A percentile compares a stretch with the other conserved stretches of the same genome.
phyloP scores from a whole-genome alignment of 2,329 filamentous ascomycete genomes.

The Coniella lustricola region DNA sequence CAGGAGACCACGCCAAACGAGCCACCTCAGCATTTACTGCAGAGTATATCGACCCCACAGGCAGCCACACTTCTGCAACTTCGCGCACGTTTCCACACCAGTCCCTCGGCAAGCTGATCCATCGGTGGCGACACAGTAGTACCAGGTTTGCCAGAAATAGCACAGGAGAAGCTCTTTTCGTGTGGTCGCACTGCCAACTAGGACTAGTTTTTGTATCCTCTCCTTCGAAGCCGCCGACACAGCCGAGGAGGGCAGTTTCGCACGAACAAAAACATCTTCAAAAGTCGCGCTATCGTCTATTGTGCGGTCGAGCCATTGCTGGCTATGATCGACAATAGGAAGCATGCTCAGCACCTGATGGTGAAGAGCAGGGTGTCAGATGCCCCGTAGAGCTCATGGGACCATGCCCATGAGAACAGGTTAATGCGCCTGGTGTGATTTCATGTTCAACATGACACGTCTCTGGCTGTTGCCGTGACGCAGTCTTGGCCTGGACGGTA shows the following conservation, averaged over 20 bases:
- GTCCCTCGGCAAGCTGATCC: conserved; percentile 15
- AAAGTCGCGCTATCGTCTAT: conserved; percentile 73
- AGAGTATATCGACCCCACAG: neutral
- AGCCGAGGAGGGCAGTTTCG: conserved; percentile 54
- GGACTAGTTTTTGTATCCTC: conserved; percentile 96
- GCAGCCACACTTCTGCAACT: conserved; percentile 6
- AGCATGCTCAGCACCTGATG: conserved; percentile 23
- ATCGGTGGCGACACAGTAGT: conserved; percentile 20
- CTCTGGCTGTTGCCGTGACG: conserved; percentile 33
- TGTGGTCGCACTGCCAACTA: conserved; percentile 75
- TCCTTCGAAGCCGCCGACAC: conserved; percentile 36
- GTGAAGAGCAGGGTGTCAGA: conserved; percentile 35
- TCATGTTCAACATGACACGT: conserved; percentile 40
- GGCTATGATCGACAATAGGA: conserved; percentile 33
- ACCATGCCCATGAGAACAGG: conserved; percentile 36
- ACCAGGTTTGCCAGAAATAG: conserved; percentile 16
- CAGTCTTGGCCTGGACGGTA: conserved; percentile 32
- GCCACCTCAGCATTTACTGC: neutral
- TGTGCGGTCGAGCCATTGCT: conserved; percentile 29
- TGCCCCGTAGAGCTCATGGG: conserved; percentile 38
- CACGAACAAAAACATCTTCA: conserved; percentile 94
- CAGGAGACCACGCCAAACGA: conserved; percentile 4
- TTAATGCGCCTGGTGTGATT: conserved; percentile 53
- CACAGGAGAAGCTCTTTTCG: conserved; percentile 54
- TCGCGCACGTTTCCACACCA: conserved; percentile 4